Conservation (phyloP, 2,329 filamentous ascomycete species). For the Dothideomycetes sp. region DNA sequence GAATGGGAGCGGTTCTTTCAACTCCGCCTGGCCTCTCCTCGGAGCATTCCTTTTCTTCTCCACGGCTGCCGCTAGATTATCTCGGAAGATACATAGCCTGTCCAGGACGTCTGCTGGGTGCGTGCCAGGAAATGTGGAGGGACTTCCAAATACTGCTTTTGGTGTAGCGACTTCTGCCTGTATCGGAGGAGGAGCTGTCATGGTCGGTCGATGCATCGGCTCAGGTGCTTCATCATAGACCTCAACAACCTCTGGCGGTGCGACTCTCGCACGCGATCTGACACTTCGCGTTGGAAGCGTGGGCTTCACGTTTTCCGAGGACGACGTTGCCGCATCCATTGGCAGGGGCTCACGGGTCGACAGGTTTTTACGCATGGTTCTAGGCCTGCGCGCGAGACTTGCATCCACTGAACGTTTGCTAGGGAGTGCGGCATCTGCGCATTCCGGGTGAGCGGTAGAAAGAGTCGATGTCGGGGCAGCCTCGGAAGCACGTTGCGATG, state of each 20-base stretch:
- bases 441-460: slow-evolving; percentile 4
- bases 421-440: slow-evolving; percentile 9
- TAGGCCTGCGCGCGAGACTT: slow-evolving; percentile 23
- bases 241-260: slow-evolving; percentile 21
- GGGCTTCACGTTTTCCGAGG: slow-evolving; percentile 9
- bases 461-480: slow-evolving; percentile 1
- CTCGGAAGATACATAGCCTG: slow-evolving; percentile 32
- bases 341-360: slow-evolving; percentile 6
- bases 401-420: slow-evolving; percentile 22
- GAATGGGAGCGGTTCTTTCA: slow-evolving; percentile 35
- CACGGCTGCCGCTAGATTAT: slow-evolving; percentile 35
- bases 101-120: slow-evolving; percentile 35
- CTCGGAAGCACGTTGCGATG: background rate
- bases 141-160: slow-evolving; percentile 11
- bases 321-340: too few relatives aligned
- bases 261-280: slow-evolving; percentile 7
- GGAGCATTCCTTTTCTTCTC: slow-evolving; percentile 29
- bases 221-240: slow-evolving; percentile 21
- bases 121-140: slow-evolving; percentile 21
- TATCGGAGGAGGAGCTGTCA: slow-evolving; percentile 20
- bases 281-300: background rate
- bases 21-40: slow-evolving; percentile 14
- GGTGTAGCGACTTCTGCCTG: slow-evolving; percentile 16
- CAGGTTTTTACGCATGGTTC: slow-evolving; percentile 11
- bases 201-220: slow-evolving; percentile 14